Conservation (phyloP, 2,329 filamentous ascomycete genomes). For the Pseudomassariella vexata region DNA sequence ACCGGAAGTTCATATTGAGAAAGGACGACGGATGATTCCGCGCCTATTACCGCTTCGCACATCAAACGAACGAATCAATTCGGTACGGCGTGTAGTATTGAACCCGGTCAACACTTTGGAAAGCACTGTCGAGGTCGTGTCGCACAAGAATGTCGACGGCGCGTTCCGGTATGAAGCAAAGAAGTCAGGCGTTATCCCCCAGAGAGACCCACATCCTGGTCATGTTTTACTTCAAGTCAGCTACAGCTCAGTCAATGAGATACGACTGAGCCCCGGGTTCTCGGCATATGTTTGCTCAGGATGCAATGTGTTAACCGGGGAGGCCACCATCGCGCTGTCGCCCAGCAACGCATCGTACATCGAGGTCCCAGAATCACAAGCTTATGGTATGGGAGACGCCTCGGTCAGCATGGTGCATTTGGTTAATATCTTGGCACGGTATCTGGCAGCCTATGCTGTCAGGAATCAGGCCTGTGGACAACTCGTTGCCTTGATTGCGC, state of each 20-base stretch:
- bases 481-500: not conserved
- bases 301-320: slow-evolving; percentile 15
- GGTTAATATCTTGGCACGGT: slow-evolving; percentile 16
- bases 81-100: slow-evolving; percentile 28
- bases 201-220: not conserved
- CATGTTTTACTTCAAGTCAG: slow-evolving; percentile 22
- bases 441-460: slow-evolving; percentile 7
- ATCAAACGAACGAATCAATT: slow-evolving; percentile 32
- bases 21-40: slow-evolving; percentile 27
- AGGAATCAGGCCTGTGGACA: not conserved
- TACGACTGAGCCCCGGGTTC: slow-evolving; percentile 13
- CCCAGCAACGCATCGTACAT: slow-evolving; percentile 28
- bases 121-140: slow-evolving; percentile 21
- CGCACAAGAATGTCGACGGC: slow-evolving; percentile 8
- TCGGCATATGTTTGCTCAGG: slow-evolving; percentile 28
- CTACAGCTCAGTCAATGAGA: slow-evolving; percentile 28
- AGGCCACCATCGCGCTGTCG: slow-evolving; percentile 22
- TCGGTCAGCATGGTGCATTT: slow-evolving; percentile 13
- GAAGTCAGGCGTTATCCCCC: not conserved
- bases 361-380: slow-evolving; percentile 12
- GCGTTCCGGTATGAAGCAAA: slow-evolving; percentile 15
- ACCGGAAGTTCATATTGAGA: slow-evolving; percentile 31
- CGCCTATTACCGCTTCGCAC: slow-evolving; percentile 31
- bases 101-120: slow-evolving; percentile 25
- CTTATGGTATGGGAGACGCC: slow-evolving; percentile 9